Percentiles rank a stretch among this genome's conserved stretches.
These are phyloP conservation scores for Aspergillus pseudoglaucus DNA, from an alignment of 2,329 filamentous ascomycete genomes.

Conservation along the genomic window DNA sequence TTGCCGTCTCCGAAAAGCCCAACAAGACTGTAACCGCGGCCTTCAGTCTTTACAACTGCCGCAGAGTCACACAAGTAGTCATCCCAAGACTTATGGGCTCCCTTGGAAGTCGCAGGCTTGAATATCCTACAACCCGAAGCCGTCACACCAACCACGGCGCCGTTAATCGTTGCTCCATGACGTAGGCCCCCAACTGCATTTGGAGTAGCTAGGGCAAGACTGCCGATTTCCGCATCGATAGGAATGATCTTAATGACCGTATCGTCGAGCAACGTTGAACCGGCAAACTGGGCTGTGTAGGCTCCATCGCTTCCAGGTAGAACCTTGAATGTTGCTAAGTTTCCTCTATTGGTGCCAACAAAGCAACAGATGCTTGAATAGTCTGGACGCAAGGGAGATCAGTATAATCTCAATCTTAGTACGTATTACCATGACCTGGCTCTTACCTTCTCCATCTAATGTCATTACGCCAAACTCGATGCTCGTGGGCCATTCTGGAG, in stretches of 20 bases:
- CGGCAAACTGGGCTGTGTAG: slow-evolving; percentile 67
- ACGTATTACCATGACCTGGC: not conserved
- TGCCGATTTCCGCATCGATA: slow-evolving; percentile 71
- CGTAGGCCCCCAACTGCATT: slow-evolving; percentile 68
- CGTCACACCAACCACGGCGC: slow-evolving; percentile 72
- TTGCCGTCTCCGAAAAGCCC: slow-evolving; percentile 78
- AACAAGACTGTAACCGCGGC: slow-evolving; percentile 71
- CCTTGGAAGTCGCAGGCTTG: slow-evolving; percentile 75
- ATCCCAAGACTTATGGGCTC: slow-evolving; percentile 87
- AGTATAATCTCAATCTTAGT: slow-evolving; percentile 9
- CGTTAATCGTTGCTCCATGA: slow-evolving; percentile 68
- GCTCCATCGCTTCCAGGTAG: slow-evolving; percentile 63
- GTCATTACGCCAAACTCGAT: slow-evolving; percentile 94
- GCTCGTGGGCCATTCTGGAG: slow-evolving; percentile 67
- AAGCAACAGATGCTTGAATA: slow-evolving; percentile 94
- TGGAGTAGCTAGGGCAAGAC: slow-evolving; percentile 68
- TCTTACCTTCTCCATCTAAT: slow-evolving; percentile 70
- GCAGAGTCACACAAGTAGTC: slow-evolving; percentile 76
- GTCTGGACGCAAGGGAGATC: slow-evolving; percentile 37
- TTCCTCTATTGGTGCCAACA: slow-evolving; percentile 78
- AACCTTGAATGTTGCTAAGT: slow-evolving; percentile 83
- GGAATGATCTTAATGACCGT: slow-evolving; percentile 69
- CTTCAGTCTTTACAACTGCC: slow-evolving; percentile 65
- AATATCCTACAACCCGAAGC: slow-evolving; percentile 74
- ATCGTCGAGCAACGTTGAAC: slow-evolving; percentile 60